Conservation (phyloP, 1,139 yeast genomes). For the Zygoascus hellenicus region DNA sequence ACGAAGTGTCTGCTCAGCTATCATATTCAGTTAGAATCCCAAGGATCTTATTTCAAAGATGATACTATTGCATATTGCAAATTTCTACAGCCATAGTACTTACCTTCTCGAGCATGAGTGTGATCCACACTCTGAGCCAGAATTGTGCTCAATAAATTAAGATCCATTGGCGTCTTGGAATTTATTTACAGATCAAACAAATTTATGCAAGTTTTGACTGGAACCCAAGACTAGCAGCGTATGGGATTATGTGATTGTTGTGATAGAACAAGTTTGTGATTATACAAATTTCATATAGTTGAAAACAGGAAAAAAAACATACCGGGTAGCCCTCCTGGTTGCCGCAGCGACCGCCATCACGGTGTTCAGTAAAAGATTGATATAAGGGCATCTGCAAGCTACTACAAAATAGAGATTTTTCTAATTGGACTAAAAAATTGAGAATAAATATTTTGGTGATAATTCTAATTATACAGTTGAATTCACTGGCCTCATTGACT, state of each 20-base stretch:
- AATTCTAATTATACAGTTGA: too few species aligned
- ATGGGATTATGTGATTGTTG: neutral
- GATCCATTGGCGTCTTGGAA: conserved; percentile 1
- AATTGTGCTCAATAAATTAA: conserved; percentile 12
- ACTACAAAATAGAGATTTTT: too few species aligned
- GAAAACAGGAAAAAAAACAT: neutral
- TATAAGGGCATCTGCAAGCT: too few species aligned
- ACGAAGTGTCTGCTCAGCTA: conserved; percentile 43
- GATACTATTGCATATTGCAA: neutral
- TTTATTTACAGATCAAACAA: conserved; percentile 3
- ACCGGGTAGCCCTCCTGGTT: neutral
- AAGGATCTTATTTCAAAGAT: too few species aligned
- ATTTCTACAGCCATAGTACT: conserved; percentile 8
- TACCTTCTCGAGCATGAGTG: conserved; percentile 21
- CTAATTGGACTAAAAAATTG: too few species aligned
- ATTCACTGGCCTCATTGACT: too few species aligned
- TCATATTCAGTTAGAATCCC: conserved; percentile 1
- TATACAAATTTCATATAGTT: too few species aligned
- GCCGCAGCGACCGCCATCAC: too few species aligned
- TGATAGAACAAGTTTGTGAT: neutral
- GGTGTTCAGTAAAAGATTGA: too few species aligned
- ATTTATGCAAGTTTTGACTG: too few species aligned
- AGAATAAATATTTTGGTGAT: too few species aligned
- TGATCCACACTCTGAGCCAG: conserved; percentile 22
- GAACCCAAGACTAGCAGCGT: neutral